Percentiles rank a stretch among this genome's conserved stretches.
phyloP scores from a whole-genome alignment of 75 land plant genomes.

The Isoetes taiwanensis region DNA sequence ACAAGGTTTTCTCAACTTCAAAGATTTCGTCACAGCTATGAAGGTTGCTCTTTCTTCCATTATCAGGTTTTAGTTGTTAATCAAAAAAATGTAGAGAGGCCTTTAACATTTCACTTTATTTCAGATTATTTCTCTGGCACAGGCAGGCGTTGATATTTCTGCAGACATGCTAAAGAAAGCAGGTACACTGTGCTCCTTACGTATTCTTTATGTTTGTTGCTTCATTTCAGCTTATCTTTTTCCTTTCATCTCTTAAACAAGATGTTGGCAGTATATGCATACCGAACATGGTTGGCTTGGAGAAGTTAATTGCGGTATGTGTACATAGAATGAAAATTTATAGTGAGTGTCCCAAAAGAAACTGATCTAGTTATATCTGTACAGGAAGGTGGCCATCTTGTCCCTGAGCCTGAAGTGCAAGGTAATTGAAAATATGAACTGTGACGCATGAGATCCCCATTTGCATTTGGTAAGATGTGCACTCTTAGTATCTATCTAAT shows the following conservation, averaged over 20 bases:
- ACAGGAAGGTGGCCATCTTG: no score
- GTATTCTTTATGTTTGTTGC: background rate
- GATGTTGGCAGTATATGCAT: background rate
- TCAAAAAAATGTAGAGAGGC: background rate
- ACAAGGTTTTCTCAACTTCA: conserved; percentile 82
- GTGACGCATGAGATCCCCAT: no score
- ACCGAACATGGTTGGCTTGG: no score
- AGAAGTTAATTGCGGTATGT: no score
- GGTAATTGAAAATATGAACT: no score
- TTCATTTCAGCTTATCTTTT: background rate
- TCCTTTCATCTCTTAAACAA: background rate
- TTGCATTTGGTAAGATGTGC: no score
- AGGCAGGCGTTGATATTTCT: conserved; percentile 47
- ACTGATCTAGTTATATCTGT: no score
- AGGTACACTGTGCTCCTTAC: conserved; percentile 16
- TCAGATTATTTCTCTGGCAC: conserved; percentile 78
- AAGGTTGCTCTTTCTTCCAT: conserved; percentile 36
- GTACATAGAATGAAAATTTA: no score
- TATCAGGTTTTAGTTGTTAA: background rate
- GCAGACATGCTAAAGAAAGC: conserved; percentile 29
- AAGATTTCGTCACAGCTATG: conserved; percentile 87
- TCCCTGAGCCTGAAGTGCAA: no score
- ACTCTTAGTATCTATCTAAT: no score
- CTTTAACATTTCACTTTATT: background rate
- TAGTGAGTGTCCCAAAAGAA: no score